These are phyloP conservation scores for Calocybe gangraenosa DNA, from an alignment of 768 basidiomycete genomes.

Conservation along the genomic window DNA sequence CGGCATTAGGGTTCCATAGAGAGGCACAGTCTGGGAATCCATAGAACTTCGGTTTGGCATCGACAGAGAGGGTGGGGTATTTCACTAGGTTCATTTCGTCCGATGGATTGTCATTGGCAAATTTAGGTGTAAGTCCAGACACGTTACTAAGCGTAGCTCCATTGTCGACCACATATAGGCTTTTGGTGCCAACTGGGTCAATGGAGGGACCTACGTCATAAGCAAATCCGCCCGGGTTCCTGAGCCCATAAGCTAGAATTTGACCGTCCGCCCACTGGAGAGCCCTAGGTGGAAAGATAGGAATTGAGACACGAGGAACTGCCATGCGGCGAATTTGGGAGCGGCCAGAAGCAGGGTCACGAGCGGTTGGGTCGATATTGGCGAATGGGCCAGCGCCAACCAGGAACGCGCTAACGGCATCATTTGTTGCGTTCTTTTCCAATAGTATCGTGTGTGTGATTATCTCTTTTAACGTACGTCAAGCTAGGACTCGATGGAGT, in stretches of 20 bases:
- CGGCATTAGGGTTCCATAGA: slow-evolving; percentile 38
- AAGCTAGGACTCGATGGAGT: too few relatives aligned
- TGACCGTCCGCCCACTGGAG: slow-evolving; percentile 26
- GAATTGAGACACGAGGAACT: slow-evolving; percentile 14
- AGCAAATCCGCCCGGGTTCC: slow-evolving; percentile 41
- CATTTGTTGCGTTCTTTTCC: slow-evolving; percentile 16
- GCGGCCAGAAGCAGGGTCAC: slow-evolving; percentile 37
- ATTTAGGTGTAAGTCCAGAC: slow-evolving; percentile 31
- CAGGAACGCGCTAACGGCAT: slow-evolving; percentile 22
- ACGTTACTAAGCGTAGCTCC: slow-evolving; percentile 39
- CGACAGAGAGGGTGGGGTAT: slow-evolving; percentile 4
- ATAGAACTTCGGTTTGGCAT: slow-evolving; percentile 20
- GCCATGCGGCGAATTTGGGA: slow-evolving; percentile 35
- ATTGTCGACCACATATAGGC: slow-evolving; percentile 38
- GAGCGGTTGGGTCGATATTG: slow-evolving; percentile 40
- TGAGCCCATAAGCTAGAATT: slow-evolving; percentile 37
- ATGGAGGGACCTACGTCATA: slow-evolving; percentile 19
- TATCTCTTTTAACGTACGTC: too few relatives aligned
- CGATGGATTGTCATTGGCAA: slow-evolving; percentile 43
- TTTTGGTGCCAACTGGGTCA: slow-evolving; percentile 2
- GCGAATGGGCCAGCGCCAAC: slow-evolving; percentile 33
- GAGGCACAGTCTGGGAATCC: slow-evolving; percentile 43
- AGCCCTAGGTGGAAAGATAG: slow-evolving; percentile 13
- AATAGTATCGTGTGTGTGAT: slow-evolving; percentile 39
- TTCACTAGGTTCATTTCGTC: slow-evolving; percentile 33